Evolutionary conservation across 2,329 filamentous ascomycete genomes (phyloP).

Genomic region (Colletotrichum endophyticum): DNA sequence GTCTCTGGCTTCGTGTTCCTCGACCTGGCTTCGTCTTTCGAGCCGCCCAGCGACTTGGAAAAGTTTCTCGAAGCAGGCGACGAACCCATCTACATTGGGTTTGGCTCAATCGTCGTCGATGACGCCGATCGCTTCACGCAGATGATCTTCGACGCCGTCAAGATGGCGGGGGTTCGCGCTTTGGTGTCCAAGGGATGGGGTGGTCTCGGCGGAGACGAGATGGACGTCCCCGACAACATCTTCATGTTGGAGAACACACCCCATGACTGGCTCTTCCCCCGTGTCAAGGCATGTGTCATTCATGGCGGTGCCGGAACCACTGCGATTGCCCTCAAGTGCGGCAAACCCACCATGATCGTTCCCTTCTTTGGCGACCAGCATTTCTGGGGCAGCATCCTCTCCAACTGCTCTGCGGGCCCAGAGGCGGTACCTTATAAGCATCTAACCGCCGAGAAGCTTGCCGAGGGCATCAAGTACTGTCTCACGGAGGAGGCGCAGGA

Average conservation of each 20-base stretch:
- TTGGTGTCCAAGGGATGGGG: slow-evolving; percentile 81
- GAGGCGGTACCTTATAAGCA: slow-evolving; percentile 72
- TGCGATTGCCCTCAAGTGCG: slow-evolving; percentile 74
- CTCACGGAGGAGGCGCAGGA: slow-evolving; percentile 63
- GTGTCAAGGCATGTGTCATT: slow-evolving; percentile 70
- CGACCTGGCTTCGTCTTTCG: slow-evolving; percentile 67
- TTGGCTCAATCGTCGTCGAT: slow-evolving; percentile 78
- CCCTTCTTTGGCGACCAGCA: slow-evolving; percentile 83
- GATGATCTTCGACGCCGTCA: slow-evolving; percentile 74
- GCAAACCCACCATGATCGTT: slow-evolving; percentile 75
- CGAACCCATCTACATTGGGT: slow-evolving; percentile 75
- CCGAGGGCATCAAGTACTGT: slow-evolving; percentile 73
- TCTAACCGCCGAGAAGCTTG: slow-evolving; percentile 66
- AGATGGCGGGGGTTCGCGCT: slow-evolving; percentile 69
- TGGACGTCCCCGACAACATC: slow-evolving; percentile 63
- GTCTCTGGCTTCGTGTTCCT: slow-evolving; percentile 82
- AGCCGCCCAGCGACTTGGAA: slow-evolving; percentile 59
- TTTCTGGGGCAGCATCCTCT: slow-evolving; percentile 78
- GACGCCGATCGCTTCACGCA: slow-evolving; percentile 71
- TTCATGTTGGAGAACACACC: slow-evolving; percentile 77
- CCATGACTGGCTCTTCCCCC: slow-evolving; percentile 79
- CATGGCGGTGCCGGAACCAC: slow-evolving; percentile 82
- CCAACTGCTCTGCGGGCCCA: slow-evolving; percentile 67
- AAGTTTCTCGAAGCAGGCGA: slow-evolving; percentile 62
- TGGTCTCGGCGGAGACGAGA: slow-evolving; percentile 62